A percentile compares a stretch with the other conserved stretches of the same genome.
These are phyloP conservation scores for Lipomyces oligophaga DNA, from an alignment of 805 yeast genomes.

Conservation along the genomic window DNA sequence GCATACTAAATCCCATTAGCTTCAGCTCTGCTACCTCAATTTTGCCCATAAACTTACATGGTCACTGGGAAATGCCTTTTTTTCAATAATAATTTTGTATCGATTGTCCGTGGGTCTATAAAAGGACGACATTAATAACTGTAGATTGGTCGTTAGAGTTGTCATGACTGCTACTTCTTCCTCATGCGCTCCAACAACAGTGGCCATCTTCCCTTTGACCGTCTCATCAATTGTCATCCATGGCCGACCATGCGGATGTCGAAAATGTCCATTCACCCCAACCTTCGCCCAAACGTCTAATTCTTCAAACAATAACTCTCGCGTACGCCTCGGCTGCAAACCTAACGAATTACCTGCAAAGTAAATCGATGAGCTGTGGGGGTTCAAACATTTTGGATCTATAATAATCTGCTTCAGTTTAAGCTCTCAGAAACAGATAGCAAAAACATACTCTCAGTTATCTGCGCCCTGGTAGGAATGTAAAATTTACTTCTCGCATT, in stretches of 20 bases:
- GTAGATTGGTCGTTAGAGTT: slow-evolving; percentile 76
- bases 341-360: slow-evolving; percentile 95
- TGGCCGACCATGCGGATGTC: slow-evolving; percentile 47
- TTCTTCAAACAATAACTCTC: slow-evolving; percentile 57
- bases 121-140: slow-evolving; percentile 67
- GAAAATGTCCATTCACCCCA: slow-evolving; percentile 85
- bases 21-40: no score
- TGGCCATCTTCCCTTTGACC: slow-evolving; percentile 61
- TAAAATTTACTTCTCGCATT: slow-evolving; percentile 15
- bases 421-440: not conserved
- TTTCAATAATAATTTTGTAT: slow-evolving; percentile 75
- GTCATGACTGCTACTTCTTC: slow-evolving; percentile 88
- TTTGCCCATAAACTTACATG: slow-evolving; percentile 35
- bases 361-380: slow-evolving; percentile 42
- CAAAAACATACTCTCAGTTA: slow-evolving; percentile 15
- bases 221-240: slow-evolving; percentile 90
- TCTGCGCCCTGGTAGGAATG: slow-evolving; percentile 27
- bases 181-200: slow-evolving; percentile 68
- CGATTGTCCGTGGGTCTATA: slow-evolving; percentile 57
- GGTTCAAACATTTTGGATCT: slow-evolving; percentile 13
- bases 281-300: slow-evolving; percentile 75
- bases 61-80: slow-evolving; percentile 89
- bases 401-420: not conserved
- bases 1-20: slow-evolving; percentile 49
- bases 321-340: slow-evolving; percentile 68